Evolutionary conservation across 495 filamentous ascomycete species (phyloP).

Genomic region (Aspergillus conjunctus): DNA sequence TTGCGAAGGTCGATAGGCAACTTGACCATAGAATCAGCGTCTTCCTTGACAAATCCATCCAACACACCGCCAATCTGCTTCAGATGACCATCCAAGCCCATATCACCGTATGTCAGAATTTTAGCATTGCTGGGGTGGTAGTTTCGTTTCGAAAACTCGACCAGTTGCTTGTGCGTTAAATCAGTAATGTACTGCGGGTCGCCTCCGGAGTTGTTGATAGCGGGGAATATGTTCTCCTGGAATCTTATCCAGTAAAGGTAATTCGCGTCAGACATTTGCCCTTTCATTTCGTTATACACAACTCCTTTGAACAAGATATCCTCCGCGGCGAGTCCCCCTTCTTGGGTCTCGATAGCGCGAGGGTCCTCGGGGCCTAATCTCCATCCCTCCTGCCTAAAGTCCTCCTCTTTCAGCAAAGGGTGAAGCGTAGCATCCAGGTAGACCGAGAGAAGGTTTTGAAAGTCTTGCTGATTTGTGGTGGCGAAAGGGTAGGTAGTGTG

Average conservation of each 20-base stretch:
- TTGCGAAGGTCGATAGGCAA: conserved; percentile 69
- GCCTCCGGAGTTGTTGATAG: conserved; percentile 92
- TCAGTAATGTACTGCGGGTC: conserved; percentile 96
- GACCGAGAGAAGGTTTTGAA: conserved; percentile 92
- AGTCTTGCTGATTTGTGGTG: conserved; percentile 95
- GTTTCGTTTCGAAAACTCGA: conserved; percentile 82
- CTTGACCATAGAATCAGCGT: conserved; percentile 72
- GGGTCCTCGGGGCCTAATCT: conserved; percentile 90
- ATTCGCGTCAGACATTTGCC: conserved; percentile 95
- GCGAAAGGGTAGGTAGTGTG: conserved; percentile 99
- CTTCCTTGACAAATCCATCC: conserved; percentile 65
- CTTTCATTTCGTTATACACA: conserved; percentile 99
- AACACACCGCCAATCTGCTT: conserved; percentile 73
- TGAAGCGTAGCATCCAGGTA: conserved; percentile 94
- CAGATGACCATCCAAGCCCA: conserved; percentile 80
- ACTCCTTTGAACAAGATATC: conserved; percentile 94
- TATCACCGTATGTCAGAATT: conserved; percentile 92
- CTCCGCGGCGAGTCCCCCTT: conserved; percentile 37
- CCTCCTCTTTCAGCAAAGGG: conserved; percentile 82
- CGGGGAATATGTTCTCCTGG: conserved; percentile 90
- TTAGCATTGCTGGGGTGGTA: conserved; percentile 98
- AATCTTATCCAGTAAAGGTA: conserved; percentile 95
- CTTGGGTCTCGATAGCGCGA: conserved; percentile 49
- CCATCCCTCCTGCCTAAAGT: conserved; percentile 97
- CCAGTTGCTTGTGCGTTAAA: conserved; percentile 83